A percentile compares a stretch with the other conserved stretches of the same genome.
Conservation (phyloP, 164 flowering plant species). For the Malania oleifera region DNA sequence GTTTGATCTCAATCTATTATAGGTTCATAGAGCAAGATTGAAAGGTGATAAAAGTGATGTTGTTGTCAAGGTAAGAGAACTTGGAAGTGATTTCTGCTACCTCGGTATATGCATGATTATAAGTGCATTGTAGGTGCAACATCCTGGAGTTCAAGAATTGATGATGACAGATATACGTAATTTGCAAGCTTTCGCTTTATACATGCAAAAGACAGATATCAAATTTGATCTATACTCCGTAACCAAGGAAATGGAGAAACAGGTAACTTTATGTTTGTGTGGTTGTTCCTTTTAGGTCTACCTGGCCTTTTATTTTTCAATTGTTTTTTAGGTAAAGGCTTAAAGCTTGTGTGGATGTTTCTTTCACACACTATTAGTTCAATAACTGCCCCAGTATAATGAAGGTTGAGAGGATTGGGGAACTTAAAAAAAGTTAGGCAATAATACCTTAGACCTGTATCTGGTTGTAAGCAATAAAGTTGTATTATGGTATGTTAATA, state of each 20-base stretch:
- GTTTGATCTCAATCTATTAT: constrained; percentile 15
- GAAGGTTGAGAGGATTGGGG: too few species aligned
- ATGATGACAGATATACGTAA: constrained; percentile 97
- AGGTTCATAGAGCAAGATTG: constrained; percentile 93
- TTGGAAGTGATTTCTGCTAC: constrained; percentile 5
- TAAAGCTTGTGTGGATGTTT: too few species aligned
- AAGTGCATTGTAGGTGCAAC: constrained; percentile 67
- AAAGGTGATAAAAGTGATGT: constrained; percentile 74
- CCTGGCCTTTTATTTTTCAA: background rate
- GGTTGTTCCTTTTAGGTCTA: background rate
- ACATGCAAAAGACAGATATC: constrained; percentile 89
- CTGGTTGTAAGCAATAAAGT: too few species aligned
- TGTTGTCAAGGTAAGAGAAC: constrained; percentile 75
- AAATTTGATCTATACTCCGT: constrained; percentile 83
- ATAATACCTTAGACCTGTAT: too few species aligned
- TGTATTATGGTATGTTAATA: too few species aligned
- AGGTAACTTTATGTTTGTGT: constrained; percentile 39
- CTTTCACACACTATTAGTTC: too few species aligned
- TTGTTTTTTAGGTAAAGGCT: too few species aligned
- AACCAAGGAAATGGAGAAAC: constrained; percentile 91
- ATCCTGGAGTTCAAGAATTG: constrained; percentile 84
- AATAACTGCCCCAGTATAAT: too few species aligned
- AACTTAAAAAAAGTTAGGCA: too few species aligned
- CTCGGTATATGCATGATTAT: background rate
- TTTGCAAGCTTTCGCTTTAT: constrained; percentile 86